phyloP scores from a whole-genome alignment of 257 asterid genomes.

The Echium plantagineum region DNA sequence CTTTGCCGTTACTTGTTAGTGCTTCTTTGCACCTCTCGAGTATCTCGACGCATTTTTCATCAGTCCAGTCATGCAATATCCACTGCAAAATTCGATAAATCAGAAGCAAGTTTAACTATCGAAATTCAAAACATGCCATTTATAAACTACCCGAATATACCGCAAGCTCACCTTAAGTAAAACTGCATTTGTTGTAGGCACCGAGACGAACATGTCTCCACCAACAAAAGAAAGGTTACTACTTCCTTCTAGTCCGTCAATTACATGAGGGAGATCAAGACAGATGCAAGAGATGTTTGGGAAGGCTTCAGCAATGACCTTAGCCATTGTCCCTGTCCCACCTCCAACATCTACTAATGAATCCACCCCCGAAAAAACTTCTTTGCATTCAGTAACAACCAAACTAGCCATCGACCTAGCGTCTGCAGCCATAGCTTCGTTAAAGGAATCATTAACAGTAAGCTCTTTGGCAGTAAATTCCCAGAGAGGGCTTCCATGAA shows the following conservation, averaged over 20 bases:
- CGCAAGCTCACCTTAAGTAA: no score
- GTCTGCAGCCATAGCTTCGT: conserved; percentile 27
- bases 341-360: conserved; percentile 25
- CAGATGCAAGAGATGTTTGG: conserved; percentile 11
- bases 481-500: conserved; percentile 14
- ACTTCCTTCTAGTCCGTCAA: conserved; percentile 3
- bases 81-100: neutral
- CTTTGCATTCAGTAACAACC: conserved; percentile 9
- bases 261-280: conserved; percentile 18
- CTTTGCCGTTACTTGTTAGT: conserved; percentile 16
- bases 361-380: conserved; percentile 21
- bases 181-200: conserved; percentile 12
- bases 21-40: conserved; percentile 7
- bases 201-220: conserved; percentile 16
- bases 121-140: no score
- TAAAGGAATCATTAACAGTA: conserved; percentile 11
- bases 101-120: no score
- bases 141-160: no score
- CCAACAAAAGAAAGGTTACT: conserved; percentile 9
- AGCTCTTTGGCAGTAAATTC: conserved; percentile 9
- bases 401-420: conserved; percentile 8
- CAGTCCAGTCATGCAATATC: conserved; percentile 5
- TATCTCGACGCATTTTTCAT: neutral
- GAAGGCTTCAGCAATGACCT: conserved; percentile 9
- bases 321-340: conserved; percentile 16